Conservation (phyloP, 148 eudicot genomes). For the Silene conica region DNA sequence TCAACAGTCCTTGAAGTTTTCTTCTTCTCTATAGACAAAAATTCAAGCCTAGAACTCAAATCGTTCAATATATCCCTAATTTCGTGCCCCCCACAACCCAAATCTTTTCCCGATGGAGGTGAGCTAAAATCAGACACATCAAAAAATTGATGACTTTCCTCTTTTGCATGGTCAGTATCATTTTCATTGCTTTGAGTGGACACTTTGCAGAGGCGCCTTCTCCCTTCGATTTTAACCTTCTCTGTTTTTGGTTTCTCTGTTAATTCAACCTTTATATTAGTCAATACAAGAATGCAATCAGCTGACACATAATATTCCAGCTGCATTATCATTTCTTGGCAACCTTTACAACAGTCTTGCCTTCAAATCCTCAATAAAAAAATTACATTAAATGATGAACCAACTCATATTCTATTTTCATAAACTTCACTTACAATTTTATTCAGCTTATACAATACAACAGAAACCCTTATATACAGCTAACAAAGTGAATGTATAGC, state of each 20-base stretch:
- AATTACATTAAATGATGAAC: not conserved
- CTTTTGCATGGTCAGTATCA: slow-evolving; percentile 15
- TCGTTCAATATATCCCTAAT: slow-evolving; percentile 76
- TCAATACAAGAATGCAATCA: not conserved
- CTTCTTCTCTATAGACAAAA: slow-evolving; percentile 77
- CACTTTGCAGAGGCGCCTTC: slow-evolving; percentile 83
- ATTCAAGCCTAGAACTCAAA: slow-evolving; percentile 68
- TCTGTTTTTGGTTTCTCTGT: slow-evolving; percentile 33
- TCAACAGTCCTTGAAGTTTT: slow-evolving; percentile 34
- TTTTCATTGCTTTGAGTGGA: slow-evolving; percentile 28
- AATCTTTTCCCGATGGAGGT: slow-evolving; percentile 35
- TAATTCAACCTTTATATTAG: not conserved
- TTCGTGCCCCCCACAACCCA: slow-evolving; percentile 44
- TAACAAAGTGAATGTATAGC: not conserved
- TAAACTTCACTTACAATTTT: not conserved
- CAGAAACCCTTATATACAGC: not conserved
- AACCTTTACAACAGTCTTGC: not conserved
- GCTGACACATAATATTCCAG: not conserved
- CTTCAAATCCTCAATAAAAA: not conserved
- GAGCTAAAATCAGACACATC: slow-evolving; percentile 59
- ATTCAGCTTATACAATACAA: not conserved
- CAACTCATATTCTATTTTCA: not conserved
- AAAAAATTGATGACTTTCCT: slow-evolving; percentile 28
- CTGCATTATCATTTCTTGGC: not conserved
- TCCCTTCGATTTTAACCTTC: slow-evolving; percentile 71